These are phyloP conservation scores for Heliamphora exappendiculata DNA, from an alignment of 148 eudicot genomes.

Conservation along the genomic window DNA sequence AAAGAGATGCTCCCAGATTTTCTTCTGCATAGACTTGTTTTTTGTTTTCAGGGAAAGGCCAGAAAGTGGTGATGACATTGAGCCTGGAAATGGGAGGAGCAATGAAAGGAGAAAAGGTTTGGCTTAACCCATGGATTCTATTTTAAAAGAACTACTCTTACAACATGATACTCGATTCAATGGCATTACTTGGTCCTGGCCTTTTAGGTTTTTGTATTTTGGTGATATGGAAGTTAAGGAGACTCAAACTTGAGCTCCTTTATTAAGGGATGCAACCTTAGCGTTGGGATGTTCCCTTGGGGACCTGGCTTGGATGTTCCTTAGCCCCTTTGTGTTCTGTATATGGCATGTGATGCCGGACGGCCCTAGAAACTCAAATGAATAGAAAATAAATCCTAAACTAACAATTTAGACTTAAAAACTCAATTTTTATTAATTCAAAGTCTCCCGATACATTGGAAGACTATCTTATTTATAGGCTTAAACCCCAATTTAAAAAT, in stretches of 20 bases:
- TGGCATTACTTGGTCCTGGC: background rate
- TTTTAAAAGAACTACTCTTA: background rate
- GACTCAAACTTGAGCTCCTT: background rate
- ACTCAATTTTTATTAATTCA: no score
- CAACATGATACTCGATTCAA: background rate
- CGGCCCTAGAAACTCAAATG: no score
- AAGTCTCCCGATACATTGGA: no score
- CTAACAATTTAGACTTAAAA: no score
- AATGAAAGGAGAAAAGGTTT: slow-evolving; percentile 50
- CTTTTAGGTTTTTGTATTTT: background rate
- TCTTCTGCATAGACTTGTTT: background rate
- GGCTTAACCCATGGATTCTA: background rate
- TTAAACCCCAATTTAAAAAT: no score
- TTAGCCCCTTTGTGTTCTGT: background rate
- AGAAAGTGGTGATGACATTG: slow-evolving; percentile 33
- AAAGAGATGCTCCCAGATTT: background rate
- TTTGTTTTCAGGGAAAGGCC: slow-evolving; percentile 39
- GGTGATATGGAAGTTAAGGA: no score
- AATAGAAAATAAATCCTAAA: no score
- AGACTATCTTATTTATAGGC: no score
- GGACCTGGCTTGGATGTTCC: background rate
- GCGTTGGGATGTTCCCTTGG: no score
- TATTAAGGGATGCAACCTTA: background rate
- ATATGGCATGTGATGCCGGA: no score
- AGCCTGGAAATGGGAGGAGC: slow-evolving; percentile 24